Evolutionary conservation across 2,329 filamentous ascomycete genomes (phyloP).

Genomic region (Metarhizium humberi): DNA sequence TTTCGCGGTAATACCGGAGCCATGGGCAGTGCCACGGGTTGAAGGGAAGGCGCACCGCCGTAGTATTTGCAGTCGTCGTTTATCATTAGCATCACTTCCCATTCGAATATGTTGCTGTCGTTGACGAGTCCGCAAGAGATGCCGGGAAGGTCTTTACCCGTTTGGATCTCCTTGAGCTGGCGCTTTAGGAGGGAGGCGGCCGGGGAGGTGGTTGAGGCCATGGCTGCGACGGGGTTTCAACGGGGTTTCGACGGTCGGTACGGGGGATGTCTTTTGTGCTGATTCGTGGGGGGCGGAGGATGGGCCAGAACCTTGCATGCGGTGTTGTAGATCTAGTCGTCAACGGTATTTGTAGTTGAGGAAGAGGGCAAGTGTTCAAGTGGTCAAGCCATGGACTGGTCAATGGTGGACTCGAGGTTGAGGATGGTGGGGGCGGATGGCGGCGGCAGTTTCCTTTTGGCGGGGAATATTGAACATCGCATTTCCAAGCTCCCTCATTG

Average conservation of each 20-base stretch:
- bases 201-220: constrained; percentile 39
- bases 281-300: too few relatives aligned
- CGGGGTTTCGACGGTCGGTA: not conserved
- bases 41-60: constrained; percentile 53
- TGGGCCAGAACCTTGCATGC: too few relatives aligned
- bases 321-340: too few relatives aligned
- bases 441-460: too few relatives aligned
- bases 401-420: too few relatives aligned
- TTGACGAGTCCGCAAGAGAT: constrained; percentile 86
- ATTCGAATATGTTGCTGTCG: constrained; percentile 85
- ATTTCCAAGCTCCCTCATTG: too few relatives aligned
- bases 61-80: constrained; percentile 90
- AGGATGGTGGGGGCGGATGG: too few relatives aligned
- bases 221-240: constrained; percentile 9
- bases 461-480: not conserved
- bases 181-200: constrained; percentile 67
- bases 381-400: too few relatives aligned
- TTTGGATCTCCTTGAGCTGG: constrained; percentile 92
- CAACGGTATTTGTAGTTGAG: too few relatives aligned
- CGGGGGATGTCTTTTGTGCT: not conserved
- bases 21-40: not conserved
- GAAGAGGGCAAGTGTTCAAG: too few relatives aligned
- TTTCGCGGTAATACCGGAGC: not conserved
- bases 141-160: constrained; percentile 80
- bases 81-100: constrained; percentile 99